phyloP scores from a whole-genome alignment of 2,329 filamentous ascomycete genomes.

The Ceratocystis lukuohia region DNA sequence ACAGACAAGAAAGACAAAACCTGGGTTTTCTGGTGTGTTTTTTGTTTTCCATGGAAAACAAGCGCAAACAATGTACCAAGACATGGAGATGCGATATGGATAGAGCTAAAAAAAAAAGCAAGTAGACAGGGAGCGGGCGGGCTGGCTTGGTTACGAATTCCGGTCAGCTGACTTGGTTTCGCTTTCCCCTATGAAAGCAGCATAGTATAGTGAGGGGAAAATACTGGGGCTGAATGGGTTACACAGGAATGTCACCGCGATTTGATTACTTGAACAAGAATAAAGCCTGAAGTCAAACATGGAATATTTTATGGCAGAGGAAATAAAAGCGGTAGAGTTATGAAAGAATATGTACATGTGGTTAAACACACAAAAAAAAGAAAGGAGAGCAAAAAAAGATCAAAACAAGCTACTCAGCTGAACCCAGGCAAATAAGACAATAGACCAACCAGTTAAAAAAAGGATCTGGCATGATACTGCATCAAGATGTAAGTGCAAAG shows the following conservation, averaged over 20 bases:
- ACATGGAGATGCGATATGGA: no score
- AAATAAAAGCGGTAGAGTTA: not conserved
- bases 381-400: not conserved
- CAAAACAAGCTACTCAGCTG: not conserved
- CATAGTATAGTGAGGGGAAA: no score
- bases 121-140: no score
- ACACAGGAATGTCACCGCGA: not conserved
- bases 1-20: no score
- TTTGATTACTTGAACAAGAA: not conserved
- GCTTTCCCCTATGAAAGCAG: no score
- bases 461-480: not conserved
- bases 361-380: not conserved
- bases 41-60: no score
- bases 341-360: not conserved
- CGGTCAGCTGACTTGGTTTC: no score
- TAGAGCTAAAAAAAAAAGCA: no score
- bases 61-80: no score
- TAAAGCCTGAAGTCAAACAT: not conserved
- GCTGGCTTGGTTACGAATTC: no score
- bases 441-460: not conserved
- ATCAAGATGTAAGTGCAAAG: constrained; percentile 1
- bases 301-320: not conserved
- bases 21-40: no score
- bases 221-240: no score
- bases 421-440: not conserved